Evolutionary conservation across 2,329 filamentous ascomycete species (phyloP), one percentile per base, ranked within the genome.

Genomic region (Colletotrichum aenigma): DNA sequence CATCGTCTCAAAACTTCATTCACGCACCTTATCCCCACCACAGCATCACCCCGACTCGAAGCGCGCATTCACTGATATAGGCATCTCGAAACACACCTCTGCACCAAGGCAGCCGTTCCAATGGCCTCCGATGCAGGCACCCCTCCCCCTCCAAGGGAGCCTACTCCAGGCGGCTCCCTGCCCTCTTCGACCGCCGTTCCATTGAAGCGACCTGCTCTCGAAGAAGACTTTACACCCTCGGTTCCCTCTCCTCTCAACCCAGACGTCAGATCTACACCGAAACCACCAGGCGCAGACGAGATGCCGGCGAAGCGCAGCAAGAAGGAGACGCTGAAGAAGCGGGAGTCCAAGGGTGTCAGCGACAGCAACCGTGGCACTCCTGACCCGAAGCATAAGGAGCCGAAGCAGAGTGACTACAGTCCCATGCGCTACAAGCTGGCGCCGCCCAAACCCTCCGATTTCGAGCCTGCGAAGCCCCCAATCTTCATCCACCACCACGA

Each of bases 201-300:
- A 5, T 89, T 93, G 81, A 94, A 94, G 80, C 92, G 93, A 75
- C 64, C 74, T 60, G 86, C 88, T 26, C 87, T 94, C 34, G 93
- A 94, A 76, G 93, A 94, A 79, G 91, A 91, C 81, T 92, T 96
- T 83, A 89, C 89, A 76, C 94, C 94, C 6, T 89, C 92, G 15
- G 88, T 95, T 3, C 92, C 94, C 4, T 96, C 94, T 13, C 94
- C 94, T 32, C 89, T 96, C 77, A 96, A 96, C 79, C 92, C 93
- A 62, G 91, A 93, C 61, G 88, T 89, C 77, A 90, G 82, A 76
- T 79, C 82, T 12, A 81, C 81, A 70, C 80, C 83, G 4, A 83
- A 84, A 26, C 80, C 83, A 16, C 82, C 81, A 28, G 58, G 71
- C 13, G 62, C 60, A 74, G 82, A 87, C 71, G 85, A 87, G 12